Evolutionary conservation across 768 basidiomycete species (phyloP).

Genomic region (Boletus pseudopeckii): DNA sequence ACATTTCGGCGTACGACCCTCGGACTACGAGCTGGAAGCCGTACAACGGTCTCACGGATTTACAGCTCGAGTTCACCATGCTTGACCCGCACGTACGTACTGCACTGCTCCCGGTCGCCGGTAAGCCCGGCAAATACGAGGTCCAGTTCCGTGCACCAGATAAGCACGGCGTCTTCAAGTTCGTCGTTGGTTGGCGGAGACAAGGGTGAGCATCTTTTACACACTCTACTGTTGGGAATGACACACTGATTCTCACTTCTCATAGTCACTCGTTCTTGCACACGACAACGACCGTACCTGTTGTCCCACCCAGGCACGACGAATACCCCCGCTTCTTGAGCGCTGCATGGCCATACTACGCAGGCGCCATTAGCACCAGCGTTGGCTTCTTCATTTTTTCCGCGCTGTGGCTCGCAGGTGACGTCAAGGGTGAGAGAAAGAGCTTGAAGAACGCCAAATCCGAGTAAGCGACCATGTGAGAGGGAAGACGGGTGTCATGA

Average conservation of each 20-base stretch:
- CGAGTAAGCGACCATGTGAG: slow-evolving; percentile 17
- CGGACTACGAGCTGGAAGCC: slow-evolving; percentile 62
- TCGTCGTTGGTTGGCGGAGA: slow-evolving; percentile 86
- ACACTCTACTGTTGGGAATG: not conserved
- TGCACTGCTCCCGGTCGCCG: slow-evolving; percentile 56
- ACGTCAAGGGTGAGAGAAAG: slow-evolving; percentile 62
- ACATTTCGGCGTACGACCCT: slow-evolving; percentile 68
- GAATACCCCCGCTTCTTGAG: slow-evolving; percentile 93
- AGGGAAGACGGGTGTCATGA: not conserved
- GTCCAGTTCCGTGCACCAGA: slow-evolving; percentile 90
- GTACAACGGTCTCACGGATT: slow-evolving; percentile 65
- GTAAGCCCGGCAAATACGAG: slow-evolving; percentile 64
- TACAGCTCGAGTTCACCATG: slow-evolving; percentile 98
- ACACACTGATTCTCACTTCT: not conserved
- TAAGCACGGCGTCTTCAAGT: slow-evolving; percentile 97
- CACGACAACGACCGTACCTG: slow-evolving; percentile 71
- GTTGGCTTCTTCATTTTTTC: slow-evolving; percentile 84
- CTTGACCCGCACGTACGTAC: slow-evolving; percentile 95
- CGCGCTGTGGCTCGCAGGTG: slow-evolving; percentile 82
- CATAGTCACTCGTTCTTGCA: slow-evolving; percentile 71
- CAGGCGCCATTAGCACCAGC: slow-evolving; percentile 85
- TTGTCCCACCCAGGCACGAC: slow-evolving; percentile 93
- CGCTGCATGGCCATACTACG: slow-evolving; percentile 96
- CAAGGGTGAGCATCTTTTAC: slow-evolving; percentile 58
- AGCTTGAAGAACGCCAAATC: slow-evolving; percentile 35